Base-by-base conservation (phyloP, 192 early-diverging fungal genomes). In the Linnemannia zychae region DNA sequence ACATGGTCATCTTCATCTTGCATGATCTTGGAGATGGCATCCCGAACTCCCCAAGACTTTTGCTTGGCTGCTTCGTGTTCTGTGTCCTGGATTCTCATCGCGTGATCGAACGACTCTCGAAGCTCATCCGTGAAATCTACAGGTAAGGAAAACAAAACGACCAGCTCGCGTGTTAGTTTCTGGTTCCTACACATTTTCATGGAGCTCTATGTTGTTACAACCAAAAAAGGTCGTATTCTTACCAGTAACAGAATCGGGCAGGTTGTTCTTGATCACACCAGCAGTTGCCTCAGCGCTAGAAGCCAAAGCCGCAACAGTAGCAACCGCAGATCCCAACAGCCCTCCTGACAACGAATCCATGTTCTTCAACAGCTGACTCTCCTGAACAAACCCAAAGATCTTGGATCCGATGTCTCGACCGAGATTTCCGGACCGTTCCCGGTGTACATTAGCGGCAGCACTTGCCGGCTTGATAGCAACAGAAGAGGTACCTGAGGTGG, bases 261-360 rank as follows among this genome's bases (percentile, higher is more conserved):
- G 5, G 6, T 79, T 72, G 3, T 79, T 60, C n/a, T 79, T 79
- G 24, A 79, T 65, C 2, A 52, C 2, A 1, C 68, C 46, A 22
- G 71, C 71, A 28, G 78, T 66, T 22, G 71, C 33, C 31, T 79
- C 71, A 18, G 78, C 78, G 15, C 57, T 79, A 15, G 50, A 50
- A 20, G 78, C 78, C 40, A 79, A n/a, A 0, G 60, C 60, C 18
- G 47, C 78, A 22, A 73, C 71, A n/a, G 71, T 79, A 18, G 71
- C 70, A 15, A 79, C 60, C 0, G 78, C 71, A 3, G 78, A 65
- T 7, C 78, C 71, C 16, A 79, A 33, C 22, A 79, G 22, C 9
- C 78, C 78, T 11, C 71, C 78, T 0, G 78, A 79, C 53, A 79
- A 15, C 7, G 71, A 28, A 37, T 79, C 71, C 71, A 79, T 50